Conservation (phyloP, 306 rosid species). For the Echinosophora koreensis region DNA sequence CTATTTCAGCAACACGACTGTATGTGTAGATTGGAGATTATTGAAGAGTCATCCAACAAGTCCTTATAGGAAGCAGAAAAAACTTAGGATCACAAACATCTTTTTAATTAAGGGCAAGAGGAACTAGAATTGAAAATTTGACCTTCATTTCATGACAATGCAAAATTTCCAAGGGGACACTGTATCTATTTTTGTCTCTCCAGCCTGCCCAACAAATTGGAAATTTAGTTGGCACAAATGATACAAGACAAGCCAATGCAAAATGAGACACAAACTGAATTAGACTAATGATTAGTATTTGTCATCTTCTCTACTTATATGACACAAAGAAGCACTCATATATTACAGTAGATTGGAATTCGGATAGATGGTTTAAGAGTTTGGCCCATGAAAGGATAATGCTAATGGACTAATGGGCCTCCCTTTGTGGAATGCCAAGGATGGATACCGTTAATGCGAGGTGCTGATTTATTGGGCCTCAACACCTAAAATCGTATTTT, state of each 20-base stretch:
- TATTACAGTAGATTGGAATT: neutral
- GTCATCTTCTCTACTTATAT: neutral
- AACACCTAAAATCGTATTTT: neutral
- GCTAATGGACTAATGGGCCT: too few relatives aligned
- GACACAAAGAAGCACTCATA: neutral
- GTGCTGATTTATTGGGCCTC: neutral
- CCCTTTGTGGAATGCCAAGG: too few relatives aligned
- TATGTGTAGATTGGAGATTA: conserved; percentile 1
- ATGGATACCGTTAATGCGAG: too few relatives aligned
- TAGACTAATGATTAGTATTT: neutral
- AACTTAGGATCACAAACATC: neutral
- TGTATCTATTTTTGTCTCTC: neutral
- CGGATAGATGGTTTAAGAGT: too few relatives aligned
- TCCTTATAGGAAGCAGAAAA: conserved; percentile 8
- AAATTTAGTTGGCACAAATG: neutral
- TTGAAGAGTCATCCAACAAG: conserved; percentile 12
- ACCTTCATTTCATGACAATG: conserved; percentile 5
- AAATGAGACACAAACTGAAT: neutral
- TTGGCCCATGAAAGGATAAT: too few relatives aligned
- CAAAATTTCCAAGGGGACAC: neutral
- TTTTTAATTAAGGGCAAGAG: neutral
- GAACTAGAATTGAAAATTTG: conserved; percentile 8
- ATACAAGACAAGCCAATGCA: neutral
- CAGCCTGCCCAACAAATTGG: neutral
- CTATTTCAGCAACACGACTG: conserved; percentile 22